Base-by-base conservation (phyloP, 2,329 filamentous ascomycete species). In the Clonostachys rhizophaga region DNA sequence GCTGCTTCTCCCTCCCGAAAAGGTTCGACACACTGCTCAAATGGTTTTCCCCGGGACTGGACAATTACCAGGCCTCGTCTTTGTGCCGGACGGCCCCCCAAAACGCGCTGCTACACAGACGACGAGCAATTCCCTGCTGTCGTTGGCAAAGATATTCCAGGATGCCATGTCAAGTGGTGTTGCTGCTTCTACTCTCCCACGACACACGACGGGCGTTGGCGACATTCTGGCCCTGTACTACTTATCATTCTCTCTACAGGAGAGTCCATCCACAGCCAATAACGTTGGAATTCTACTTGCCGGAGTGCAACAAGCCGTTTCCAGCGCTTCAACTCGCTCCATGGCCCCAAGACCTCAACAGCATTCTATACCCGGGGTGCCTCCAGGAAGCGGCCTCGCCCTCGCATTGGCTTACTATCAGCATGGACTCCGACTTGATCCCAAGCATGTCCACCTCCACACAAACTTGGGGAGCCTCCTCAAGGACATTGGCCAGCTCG, bases 241-340 rank as follows among this genome's bases (percentile, higher is more conserved):
- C 60, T 75, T 99, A 4, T 99, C 94, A 0, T 72, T 99, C 4
- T 95, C 94, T 0, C 76, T 99, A 3, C 94, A 96, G 53, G 91
- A 94, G 43, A 97, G 94, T 58, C 94, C 94, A 3, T 99, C 94
- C 0, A 99, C 94, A 0, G 94, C 94, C 1, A 99, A 99, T 63
- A 99, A 99, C 62, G 91, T 99, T 12, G 94, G 94, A 4, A 99
- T 99, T 47, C 75, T 99, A 30, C 81, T 99, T n/a, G 94, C 94
- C 6, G 89, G 94, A 48, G 88, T 97, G 17, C 94, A 96, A 60
- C 91, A 95, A 49, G 49, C 62, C 9, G 54, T 56, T 24, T 61
- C 73, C 17, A 71, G 70, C 12, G 34, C 50, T 12, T 12, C 41
- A 35, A 34, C 34, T 16, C 13, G 13, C 24, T 33, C 17, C 10